Conservation (phyloP, 2,329 filamentous ascomycete genomes). For the Neopestalotiopsis sp. region DNA sequence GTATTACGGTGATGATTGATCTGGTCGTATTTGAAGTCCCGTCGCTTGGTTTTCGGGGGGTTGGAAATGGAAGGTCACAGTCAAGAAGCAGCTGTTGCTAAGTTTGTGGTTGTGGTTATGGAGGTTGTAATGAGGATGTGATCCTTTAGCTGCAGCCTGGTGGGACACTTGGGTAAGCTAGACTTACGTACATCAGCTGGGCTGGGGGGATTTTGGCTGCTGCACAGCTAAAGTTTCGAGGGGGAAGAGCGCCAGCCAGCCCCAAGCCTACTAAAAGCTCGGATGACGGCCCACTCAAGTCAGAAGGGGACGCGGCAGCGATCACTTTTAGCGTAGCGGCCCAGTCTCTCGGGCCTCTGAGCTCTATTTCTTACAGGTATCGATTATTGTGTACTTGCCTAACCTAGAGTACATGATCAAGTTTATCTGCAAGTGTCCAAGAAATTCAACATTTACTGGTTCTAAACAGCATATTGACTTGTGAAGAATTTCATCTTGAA, state of each 20-base stretch:
- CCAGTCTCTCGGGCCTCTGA: neutral
- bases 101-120: neutral
- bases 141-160: slow-evolving; percentile 15
- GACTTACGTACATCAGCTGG: neutral
- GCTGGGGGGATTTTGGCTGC: neutral
- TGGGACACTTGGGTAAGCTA: neutral
- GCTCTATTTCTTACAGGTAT: neutral
- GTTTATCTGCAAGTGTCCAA: too few relatives aligned
- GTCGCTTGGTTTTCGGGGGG: neutral
- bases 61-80: neutral
- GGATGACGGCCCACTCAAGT: neutral
- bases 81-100: neutral
- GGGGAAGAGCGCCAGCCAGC: neutral
- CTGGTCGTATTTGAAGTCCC: neutral
- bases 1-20: neutral
- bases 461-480: too few relatives aligned
- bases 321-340: neutral
- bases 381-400: too few relatives aligned
- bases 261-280: slow-evolving; percentile 9
- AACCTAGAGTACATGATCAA: too few relatives aligned
- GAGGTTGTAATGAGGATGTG: neutral
- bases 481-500: neutral
- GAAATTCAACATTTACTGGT: too few relatives aligned
- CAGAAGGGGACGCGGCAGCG: neutral
- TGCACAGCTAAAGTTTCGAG: neutral